Evolutionary conservation across 345 rosid genomes (phyloP).

Genomic region (Arabidopsis thaliana): DNA sequence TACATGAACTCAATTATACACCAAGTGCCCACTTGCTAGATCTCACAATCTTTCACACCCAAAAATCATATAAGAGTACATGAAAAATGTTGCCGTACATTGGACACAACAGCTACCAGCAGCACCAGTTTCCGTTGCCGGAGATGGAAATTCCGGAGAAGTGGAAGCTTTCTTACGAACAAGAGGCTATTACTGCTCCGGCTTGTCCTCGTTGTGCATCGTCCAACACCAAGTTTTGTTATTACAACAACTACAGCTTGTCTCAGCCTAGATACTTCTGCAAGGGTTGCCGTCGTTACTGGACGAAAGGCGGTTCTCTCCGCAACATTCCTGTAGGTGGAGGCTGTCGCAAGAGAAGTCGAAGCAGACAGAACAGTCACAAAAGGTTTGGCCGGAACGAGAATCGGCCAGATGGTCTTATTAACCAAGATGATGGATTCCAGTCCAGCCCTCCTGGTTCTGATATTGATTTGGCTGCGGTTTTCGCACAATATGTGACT

Average conservation of each 20-base stretch:
- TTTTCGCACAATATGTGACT: slow-evolving; percentile 73
- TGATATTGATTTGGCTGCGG: slow-evolving; percentile 69
- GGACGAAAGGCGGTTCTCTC: slow-evolving; percentile 91
- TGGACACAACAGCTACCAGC: slow-evolving; percentile 38
- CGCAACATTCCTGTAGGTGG: slow-evolving; percentile 90
- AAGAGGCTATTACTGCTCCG: slow-evolving; percentile 60
- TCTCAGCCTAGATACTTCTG: slow-evolving; percentile 91
- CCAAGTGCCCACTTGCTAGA: slow-evolving; percentile 29
- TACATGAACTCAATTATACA: slow-evolving; percentile 26
- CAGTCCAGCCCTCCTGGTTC: slow-evolving; percentile 32
- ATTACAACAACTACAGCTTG: slow-evolving; percentile 92
- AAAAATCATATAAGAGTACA: not conserved
- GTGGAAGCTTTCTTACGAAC: slow-evolving; percentile 46
- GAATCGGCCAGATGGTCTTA: slow-evolving; percentile 37
- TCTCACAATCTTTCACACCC: slow-evolving; percentile 20
- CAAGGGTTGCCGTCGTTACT: slow-evolving; percentile 80
- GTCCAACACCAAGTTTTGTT: slow-evolving; percentile 85
- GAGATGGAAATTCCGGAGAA: slow-evolving; percentile 41
- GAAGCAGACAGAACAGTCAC: slow-evolving; percentile 49
- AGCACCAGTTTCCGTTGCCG: slow-evolving; percentile 36
- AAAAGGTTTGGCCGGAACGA: slow-evolving; percentile 41
- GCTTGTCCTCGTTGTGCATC: slow-evolving; percentile 92
- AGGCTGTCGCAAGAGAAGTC: slow-evolving; percentile 76
- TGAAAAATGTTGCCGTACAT: slow-evolving; percentile 40
- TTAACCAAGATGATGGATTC: slow-evolving; percentile 26